Evolutionary conservation across 148 eudicot genomes (phyloP).

Genomic region (Nyssa sinensis): DNA sequence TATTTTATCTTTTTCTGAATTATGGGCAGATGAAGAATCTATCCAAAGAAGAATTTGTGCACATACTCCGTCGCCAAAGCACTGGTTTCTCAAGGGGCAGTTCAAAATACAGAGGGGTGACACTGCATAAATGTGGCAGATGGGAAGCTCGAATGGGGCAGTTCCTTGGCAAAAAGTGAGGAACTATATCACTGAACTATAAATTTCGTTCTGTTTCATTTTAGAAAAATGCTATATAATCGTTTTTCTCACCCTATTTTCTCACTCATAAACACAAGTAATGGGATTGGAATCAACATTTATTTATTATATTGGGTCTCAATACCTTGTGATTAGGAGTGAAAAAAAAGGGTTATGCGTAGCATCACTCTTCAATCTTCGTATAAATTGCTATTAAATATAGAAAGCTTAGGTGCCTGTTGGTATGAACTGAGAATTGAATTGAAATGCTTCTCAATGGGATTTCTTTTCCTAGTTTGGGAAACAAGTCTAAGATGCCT

Average conservation of each 20-base stretch:
- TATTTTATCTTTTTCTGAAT: not conserved
- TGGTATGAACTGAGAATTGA: not conserved
- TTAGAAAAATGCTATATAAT: too few relatives aligned
- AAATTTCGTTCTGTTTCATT: not conserved
- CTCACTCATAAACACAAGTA: too few relatives aligned
- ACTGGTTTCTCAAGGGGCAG: constrained; percentile 91
- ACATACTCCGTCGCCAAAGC: constrained; percentile 94
- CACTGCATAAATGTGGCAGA: constrained; percentile 89
- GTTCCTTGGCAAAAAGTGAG: constrained; percentile 87
- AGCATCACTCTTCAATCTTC: too few relatives aligned
- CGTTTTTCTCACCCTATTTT: too few relatives aligned
- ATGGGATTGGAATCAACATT: too few relatives aligned
- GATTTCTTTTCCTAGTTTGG: constrained; percentile 3
- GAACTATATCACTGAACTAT: not conserved
- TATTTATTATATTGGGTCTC: too few relatives aligned
- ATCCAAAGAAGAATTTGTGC: constrained; percentile 87
- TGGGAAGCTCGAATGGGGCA: constrained; percentile 99
- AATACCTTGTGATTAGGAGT: too few relatives aligned
- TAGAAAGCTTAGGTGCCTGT: not conserved
- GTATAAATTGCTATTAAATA: not conserved
- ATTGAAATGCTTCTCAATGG: constrained; percentile 1
- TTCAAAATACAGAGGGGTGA: constrained; percentile 90
- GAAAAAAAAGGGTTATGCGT: too few relatives aligned
- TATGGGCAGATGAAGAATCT: constrained; percentile 59
- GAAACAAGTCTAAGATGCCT: constrained; percentile 6